Conservation (phyloP, 2,329 filamentous ascomycete genomes). For the Chrysosphaeria jannelii region DNA sequence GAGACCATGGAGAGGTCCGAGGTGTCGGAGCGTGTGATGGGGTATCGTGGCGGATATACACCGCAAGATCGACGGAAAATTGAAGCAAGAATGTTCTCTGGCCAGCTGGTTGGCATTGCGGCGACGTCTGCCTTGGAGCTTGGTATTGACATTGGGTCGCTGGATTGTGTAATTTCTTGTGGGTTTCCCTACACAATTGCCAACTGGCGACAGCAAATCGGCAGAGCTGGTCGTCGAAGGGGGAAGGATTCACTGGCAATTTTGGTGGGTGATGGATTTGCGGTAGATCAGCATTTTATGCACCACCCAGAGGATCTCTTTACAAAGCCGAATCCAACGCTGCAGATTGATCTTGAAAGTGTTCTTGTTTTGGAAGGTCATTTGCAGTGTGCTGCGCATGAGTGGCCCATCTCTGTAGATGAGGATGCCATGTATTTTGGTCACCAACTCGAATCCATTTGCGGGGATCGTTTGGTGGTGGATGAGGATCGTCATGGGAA, state of each 20-base stretch:
- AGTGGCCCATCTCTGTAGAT: constrained; percentile 65
- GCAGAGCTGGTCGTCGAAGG: constrained; percentile 61
- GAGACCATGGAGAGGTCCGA: constrained; percentile 41
- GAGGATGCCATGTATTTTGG: constrained; percentile 60
- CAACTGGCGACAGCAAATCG: constrained; percentile 81
- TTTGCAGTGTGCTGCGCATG: constrained; percentile 78
- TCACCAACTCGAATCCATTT: constrained; percentile 36
- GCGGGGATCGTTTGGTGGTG: constrained; percentile 38
- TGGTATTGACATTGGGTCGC: constrained; percentile 76
- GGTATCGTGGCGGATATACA: constrained; percentile 84
- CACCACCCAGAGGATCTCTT: constrained; percentile 83
- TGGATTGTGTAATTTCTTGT: constrained; percentile 81
- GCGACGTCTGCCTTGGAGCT: constrained; percentile 82
- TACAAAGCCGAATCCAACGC: constrained; percentile 61
- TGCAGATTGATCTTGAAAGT: constrained; percentile 79
- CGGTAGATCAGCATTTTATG: constrained; percentile 93
- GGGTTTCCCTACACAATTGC: constrained; percentile 91
- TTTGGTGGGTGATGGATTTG: constrained; percentile 63
- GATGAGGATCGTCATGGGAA: constrained; percentile 46
- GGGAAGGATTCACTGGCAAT: constrained; percentile 86
- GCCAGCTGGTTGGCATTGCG: constrained; percentile 72
- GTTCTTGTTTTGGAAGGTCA: constrained; percentile 80
- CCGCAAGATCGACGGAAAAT: constrained; percentile 68
- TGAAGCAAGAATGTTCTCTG: constrained; percentile 90
- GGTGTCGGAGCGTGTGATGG: constrained; percentile 60